phyloP scores from a whole-genome alignment of 108 stramenopile species.

The Nannochloropsis granulata region DNA sequence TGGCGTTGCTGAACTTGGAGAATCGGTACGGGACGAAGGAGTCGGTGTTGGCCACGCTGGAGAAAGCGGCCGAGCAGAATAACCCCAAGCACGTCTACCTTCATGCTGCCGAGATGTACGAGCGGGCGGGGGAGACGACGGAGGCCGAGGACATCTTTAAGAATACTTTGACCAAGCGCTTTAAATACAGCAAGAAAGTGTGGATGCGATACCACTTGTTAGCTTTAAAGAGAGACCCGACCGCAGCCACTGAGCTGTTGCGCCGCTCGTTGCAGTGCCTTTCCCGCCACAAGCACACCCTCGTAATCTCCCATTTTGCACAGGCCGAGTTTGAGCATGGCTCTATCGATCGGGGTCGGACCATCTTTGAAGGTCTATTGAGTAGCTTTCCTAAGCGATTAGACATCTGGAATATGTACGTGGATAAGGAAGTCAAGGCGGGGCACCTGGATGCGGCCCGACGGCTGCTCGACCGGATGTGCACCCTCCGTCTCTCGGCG shows the following conservation, averaged over 20 bases:
- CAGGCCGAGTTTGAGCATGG: constrained; percentile 55
- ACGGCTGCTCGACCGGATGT: constrained; percentile 51
- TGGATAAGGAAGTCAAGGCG: constrained; percentile 84
- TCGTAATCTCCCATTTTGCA: constrained; percentile 63
- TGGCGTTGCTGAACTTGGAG: constrained; percentile 79
- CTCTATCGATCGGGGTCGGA: constrained; percentile 67
- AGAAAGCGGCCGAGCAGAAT: constrained; percentile 66
- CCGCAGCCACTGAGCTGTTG: constrained; percentile 54
- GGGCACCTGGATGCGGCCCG: constrained; percentile 63
- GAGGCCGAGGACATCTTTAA: constrained; percentile 9
- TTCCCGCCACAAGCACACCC: constrained; percentile 71
- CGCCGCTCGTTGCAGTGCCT: constrained; percentile 68
- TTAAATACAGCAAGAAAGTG: constrained; percentile 56
- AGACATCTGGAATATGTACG: constrained; percentile 76
- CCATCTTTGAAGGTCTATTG: constrained; percentile 72
- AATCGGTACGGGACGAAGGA: constrained; percentile 65
- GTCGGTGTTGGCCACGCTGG: constrained; percentile 50
- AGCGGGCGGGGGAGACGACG: constrained; percentile 20
- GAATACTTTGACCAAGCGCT: constrained; percentile 12
- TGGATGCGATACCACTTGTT: constrained; percentile 72
- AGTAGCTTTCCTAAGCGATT: constrained; percentile 69
- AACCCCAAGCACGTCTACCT: constrained; percentile 79
- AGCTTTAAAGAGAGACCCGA: constrained; percentile 54
- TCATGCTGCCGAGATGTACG: constrained; percentile 33
- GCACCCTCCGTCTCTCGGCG: constrained; percentile 54